Percentiles rank a stretch among this genome's conserved stretches.
Evolutionary conservation across 2,329 filamentous ascomycete species (phyloP).

Genomic region (Diaporthe citriasiana): DNA sequence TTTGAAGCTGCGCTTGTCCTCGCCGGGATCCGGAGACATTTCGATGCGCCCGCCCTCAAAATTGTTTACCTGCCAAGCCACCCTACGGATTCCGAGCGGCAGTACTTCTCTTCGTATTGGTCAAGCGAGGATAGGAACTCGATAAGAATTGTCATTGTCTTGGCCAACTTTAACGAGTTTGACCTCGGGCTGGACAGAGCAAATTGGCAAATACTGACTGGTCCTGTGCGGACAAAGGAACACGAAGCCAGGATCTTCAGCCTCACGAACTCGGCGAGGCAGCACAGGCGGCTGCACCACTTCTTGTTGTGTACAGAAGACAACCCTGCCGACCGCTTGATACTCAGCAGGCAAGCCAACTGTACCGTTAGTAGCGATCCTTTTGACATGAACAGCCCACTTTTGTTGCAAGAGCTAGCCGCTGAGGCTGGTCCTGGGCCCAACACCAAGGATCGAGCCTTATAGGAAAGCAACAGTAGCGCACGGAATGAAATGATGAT

Average conservation of each 20-base stretch:
- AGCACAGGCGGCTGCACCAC: background rate
- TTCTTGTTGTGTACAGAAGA: background rate
- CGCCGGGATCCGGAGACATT: background rate
- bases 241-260: constrained; percentile 9
- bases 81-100: background rate
- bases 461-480: background rate
- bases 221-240: background rate
- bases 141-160: background rate
- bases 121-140: background rate
- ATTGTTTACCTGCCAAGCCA: constrained; percentile 1
- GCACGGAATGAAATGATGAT: background rate
- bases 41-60: background rate
- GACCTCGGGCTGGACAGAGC: background rate
- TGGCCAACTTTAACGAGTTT: background rate
- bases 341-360: constrained; percentile 12
- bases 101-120: background rate
- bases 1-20: constrained; percentile 13
- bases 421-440: background rate
- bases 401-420: background rate
- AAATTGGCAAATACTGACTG: constrained; percentile 4
- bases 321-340: constrained; percentile 2
- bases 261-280: background rate
- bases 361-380: background rate
- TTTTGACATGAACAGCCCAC: constrained; percentile 9
- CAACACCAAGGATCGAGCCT: background rate